Base-by-base conservation (phyloP, 2,329 filamentous ascomycete species). In the Samsoniella hepiali region DNA sequence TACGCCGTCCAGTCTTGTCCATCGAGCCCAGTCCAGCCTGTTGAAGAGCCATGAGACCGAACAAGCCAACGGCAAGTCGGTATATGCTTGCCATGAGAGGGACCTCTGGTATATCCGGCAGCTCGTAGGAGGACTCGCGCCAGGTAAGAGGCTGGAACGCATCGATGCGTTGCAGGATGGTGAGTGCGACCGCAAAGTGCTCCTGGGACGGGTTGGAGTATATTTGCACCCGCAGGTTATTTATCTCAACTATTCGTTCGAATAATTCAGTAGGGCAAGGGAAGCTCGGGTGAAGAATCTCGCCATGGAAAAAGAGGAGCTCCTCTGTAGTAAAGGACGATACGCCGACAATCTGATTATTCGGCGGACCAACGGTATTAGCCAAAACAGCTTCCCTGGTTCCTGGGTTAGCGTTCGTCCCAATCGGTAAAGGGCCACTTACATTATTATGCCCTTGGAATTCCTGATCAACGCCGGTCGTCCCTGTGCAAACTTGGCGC, bases 21-120 rank as follows among this genome's bases (percentile, higher is more conserved):
- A 56, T 42, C 10, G 38, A 40, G 17, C 53, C 53, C 11, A 56
- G 13, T 17, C 53, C 53, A 32, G 53, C 22, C 3, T n/a, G n/a
- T 29, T 56, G 36, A 27, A 56, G 53, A 17, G 53, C 53, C 53
- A 56, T 56, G 4, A 56, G n/a, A 9, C 53, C 15, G 38, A 42
- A 56, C 36, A 56, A 31, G 36, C 53, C 53, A 31, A 56, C 53
- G 11, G 53, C 3, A 42, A 56, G 53, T 17, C 42, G 53, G 36
- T 56, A 56, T 31, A 56, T 31, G 36, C 53, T 56, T 40, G 53
- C 53, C 36, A 56, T 56, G 2, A 56, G 53, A 29, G 53, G 53
- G 11, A 56, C 53, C 11, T 56, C 53, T 17, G 53, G 36, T 42
- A 40, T 56, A 5, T 56, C 17, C 9, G 53, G 53, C 53, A 56